Conservation (phyloP, 2,329 filamentous ascomycete genomes). For the Apiospora pterosperma region DNA sequence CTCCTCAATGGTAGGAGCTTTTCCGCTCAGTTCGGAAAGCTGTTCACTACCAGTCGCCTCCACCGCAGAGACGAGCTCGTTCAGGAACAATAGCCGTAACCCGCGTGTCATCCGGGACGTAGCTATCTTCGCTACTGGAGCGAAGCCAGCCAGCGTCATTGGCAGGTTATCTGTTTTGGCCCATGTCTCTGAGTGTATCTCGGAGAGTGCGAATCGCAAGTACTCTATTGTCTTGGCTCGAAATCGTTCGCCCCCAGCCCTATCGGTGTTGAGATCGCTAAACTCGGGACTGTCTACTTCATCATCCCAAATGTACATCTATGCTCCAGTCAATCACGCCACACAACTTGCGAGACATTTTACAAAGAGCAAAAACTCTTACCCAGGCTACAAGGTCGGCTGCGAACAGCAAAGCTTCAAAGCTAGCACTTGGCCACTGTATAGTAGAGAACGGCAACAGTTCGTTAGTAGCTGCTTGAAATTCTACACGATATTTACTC, state of each 20-base stretch:
- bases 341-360: too few species aligned
- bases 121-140: conserved; percentile 7
- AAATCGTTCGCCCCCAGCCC: conserved; percentile 11
- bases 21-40: conserved; percentile 12
- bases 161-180: conserved; percentile 3
- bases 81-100: conserved; percentile 7
- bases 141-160: conserved; percentile 10
- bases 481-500: too few species aligned
- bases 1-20: conserved; percentile 12
- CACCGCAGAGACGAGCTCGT: conserved; percentile 9
- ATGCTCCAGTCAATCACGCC: too few species aligned
- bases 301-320: conserved; percentile 14
- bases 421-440: conserved; percentile 10
- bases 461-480: too few species aligned
- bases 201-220: conserved; percentile 9
- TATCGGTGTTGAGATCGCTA: conserved; percentile 1
- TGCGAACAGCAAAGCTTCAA: conserved; percentile 8
- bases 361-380: not conserved
- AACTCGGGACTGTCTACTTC: conserved; percentile 12
- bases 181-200: not conserved
- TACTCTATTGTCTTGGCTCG: conserved; percentile 7
- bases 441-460: too few species aligned
- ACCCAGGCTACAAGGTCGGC: conserved; percentile 10
- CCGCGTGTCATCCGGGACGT: conserved; percentile 8
- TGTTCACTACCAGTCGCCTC: conserved; percentile 10